These are phyloP conservation scores for Apiospora phragmitis DNA, from an alignment of 2,329 filamentous ascomycete genomes.

Conservation along the genomic window DNA sequence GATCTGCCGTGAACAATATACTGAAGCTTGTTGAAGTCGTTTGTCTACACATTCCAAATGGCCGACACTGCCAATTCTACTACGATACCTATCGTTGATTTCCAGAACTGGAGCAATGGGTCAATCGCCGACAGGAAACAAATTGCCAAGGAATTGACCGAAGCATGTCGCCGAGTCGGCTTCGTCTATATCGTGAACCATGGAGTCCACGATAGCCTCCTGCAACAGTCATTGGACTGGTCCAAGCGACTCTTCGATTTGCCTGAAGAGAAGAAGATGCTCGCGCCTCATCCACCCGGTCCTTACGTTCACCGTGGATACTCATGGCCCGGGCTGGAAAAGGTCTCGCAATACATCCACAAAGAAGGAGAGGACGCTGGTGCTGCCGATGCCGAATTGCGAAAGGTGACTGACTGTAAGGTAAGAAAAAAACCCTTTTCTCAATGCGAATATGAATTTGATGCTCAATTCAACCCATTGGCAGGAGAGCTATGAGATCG, in stretches of 20 bases:
- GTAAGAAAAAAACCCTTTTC: slow-evolving; percentile 29
- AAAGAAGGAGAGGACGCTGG: slow-evolving; percentile 39
- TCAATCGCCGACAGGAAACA: slow-evolving; percentile 22
- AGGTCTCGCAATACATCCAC: slow-evolving; percentile 47
- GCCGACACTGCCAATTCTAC: neutral
- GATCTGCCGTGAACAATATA: neutral
- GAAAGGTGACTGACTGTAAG: slow-evolving; percentile 52
- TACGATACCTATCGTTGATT: slow-evolving; percentile 28
- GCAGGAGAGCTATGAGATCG: slow-evolving; percentile 54
- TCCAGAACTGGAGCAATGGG: slow-evolving; percentile 23
- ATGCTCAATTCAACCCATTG: slow-evolving; percentile 13
- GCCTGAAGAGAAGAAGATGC: slow-evolving; percentile 34
- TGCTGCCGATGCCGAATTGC: slow-evolving; percentile 35
- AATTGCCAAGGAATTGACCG: slow-evolving; percentile 28
- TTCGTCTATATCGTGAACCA: slow-evolving; percentile 33
- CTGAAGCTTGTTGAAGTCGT: neutral
- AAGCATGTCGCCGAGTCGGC: slow-evolving; percentile 33
- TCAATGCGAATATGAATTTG: neutral
- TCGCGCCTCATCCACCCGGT: slow-evolving; percentile 39
- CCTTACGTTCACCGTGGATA: slow-evolving; percentile 54
- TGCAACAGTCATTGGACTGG: slow-evolving; percentile 40
- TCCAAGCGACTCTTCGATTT: slow-evolving; percentile 33
- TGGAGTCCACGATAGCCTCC: slow-evolving; percentile 32
- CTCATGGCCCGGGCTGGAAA: slow-evolving; percentile 54
- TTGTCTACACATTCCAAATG: neutral